Evolutionary conservation across 768 basidiomycete genomes (phyloP).

Genomic region (Lactifluus volemus): DNA sequence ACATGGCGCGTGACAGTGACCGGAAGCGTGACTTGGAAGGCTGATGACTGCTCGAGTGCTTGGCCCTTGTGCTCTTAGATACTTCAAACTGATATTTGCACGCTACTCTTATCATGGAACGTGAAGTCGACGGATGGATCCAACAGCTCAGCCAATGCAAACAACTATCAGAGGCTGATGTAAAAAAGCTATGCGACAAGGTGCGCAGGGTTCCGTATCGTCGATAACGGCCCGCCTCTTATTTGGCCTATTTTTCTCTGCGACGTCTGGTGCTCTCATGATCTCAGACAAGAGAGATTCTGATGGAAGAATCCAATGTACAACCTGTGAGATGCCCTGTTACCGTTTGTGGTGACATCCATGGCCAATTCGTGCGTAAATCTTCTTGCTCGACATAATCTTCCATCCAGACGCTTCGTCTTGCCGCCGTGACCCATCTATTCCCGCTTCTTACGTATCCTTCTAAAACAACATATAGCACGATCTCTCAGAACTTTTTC

Average conservation of each 20-base stretch:
- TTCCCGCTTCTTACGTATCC: conserved; percentile 12
- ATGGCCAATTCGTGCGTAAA: conserved; percentile 94
- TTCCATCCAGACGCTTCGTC: conserved; percentile 1
- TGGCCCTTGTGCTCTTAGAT: conserved; percentile 5
- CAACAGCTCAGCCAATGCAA: conserved; percentile 96
- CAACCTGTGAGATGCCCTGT: conserved; percentile 98
- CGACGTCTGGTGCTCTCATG: conserved; percentile 1
- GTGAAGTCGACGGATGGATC: conserved; percentile 95
- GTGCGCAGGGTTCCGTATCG: conserved; percentile 39
- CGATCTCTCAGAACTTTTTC: conserved; percentile 97
- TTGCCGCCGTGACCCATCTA: conserved; percentile 13
- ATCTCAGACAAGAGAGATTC: conserved; percentile 85
- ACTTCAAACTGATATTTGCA: conserved; percentile 12
- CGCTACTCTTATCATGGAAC: conserved; percentile 32
- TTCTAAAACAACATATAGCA: conserved; percentile 48
- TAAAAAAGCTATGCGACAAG: conserved; percentile 99
- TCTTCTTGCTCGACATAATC: conserved; percentile 20
- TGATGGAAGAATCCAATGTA: conserved; percentile 99
- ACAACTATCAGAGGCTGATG: conserved; percentile 88
- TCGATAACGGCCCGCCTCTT: conserved; percentile 26
- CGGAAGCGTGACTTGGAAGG: conserved; percentile 1
- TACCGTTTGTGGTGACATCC: conserved; percentile 98
- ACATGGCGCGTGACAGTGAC: conserved; percentile 10
- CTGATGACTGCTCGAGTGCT: neutral
- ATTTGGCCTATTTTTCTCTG: conserved; percentile 7